Conservation (phyloP, 345 rosid genomes). For the Ceriops decandra region DNA sequence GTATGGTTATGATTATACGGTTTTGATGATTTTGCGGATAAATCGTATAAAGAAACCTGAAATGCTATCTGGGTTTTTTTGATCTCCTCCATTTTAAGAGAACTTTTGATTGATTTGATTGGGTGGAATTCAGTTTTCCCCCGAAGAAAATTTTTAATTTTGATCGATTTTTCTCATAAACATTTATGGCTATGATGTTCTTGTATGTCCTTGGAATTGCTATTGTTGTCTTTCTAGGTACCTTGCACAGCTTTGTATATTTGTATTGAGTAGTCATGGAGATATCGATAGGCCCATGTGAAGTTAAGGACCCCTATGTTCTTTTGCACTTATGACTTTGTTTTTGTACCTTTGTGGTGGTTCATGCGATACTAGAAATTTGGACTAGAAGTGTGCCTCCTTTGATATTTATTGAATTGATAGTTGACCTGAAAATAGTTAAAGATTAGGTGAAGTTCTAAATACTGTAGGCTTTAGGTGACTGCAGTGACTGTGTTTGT, state of each 20-base stretch:
- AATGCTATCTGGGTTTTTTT: neutral
- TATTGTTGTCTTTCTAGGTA: neutral
- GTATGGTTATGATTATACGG: neutral
- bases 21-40: neutral
- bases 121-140: neutral
- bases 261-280: neutral
- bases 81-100: neutral
- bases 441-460: too few species aligned
- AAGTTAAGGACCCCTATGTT: neutral
- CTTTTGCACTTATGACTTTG: neutral
- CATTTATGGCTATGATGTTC: neutral
- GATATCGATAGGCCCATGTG: neutral
- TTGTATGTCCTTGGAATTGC: neutral
- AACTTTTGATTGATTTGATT: neutral
- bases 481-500: too few species aligned
- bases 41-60: neutral
- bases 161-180: neutral
- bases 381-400: neutral
- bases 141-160: neutral
- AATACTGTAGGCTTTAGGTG: too few species aligned
- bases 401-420: neutral
- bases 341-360: neutral
- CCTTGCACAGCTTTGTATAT: neutral
- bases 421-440: conserved; percentile 4
- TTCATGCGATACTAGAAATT: neutral